Conservation (phyloP, 257 asterid species). For the Solanum bukasovii region DNA sequence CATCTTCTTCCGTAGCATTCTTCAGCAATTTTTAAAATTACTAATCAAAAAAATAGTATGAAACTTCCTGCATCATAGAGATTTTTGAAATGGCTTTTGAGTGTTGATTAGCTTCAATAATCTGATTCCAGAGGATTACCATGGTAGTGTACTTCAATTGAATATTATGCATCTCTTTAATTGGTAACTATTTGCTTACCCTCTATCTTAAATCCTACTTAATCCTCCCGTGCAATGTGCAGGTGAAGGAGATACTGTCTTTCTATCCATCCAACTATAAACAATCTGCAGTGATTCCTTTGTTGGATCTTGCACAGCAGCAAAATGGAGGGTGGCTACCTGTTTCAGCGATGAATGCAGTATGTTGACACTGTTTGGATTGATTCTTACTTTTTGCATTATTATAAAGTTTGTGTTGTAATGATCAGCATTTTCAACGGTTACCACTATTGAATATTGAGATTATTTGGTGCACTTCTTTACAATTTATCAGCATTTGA, state of each 20-base stretch:
- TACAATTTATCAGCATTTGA: neutral
- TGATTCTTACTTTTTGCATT: neutral
- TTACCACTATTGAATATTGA: neutral
- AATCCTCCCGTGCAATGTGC: constrained; percentile 3
- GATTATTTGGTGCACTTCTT: neutral
- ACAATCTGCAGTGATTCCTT: constrained; percentile 92
- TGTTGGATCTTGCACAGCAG: constrained; percentile 97
- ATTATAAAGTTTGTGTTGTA: neutral
- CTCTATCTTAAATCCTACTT: neutral
- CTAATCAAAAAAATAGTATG: neutral
- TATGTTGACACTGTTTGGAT: constrained; percentile 21
- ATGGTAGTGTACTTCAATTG: neutral
- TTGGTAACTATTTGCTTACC: neutral
- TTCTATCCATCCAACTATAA: constrained; percentile 92
- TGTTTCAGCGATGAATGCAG: constrained; percentile 96
- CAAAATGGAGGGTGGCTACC: constrained; percentile 99
- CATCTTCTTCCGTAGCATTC: neutral
- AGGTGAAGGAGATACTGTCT: constrained; percentile 82
- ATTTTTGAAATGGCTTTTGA: neutral
- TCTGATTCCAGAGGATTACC: neutral
- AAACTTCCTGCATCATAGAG: neutral
- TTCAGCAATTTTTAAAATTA: neutral
- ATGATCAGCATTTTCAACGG: neutral
- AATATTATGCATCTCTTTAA: neutral
- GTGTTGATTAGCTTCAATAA: neutral